Percentiles rank a stretch among this genome's conserved stretches.
phyloP scores from a whole-genome alignment of 1,284 basidiomycete species.

The Melampsora medusae region DNA sequence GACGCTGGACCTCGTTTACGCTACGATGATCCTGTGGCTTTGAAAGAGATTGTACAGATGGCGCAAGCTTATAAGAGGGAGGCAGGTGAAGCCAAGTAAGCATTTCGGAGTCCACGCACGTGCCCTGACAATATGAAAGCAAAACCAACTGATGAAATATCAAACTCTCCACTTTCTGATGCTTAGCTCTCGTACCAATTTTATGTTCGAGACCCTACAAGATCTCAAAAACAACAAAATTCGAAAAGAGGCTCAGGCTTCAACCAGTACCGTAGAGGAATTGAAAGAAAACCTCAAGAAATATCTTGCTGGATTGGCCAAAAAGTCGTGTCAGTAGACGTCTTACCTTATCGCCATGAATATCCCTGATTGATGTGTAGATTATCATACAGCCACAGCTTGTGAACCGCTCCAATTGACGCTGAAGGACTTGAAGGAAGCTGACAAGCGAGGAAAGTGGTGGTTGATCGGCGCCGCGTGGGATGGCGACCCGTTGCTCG shows the following conservation, averaged over 20 bases:
- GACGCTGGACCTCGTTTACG: constrained; percentile 64
- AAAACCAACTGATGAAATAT: constrained; percentile 47
- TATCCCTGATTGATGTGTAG: constrained; percentile 14
- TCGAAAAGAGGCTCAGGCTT: constrained; percentile 64
- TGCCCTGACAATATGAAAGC: constrained; percentile 14
- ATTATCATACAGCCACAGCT: constrained; percentile 63
- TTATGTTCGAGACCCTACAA: constrained; percentile 86
- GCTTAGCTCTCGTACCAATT: constrained; percentile 72
- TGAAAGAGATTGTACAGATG: constrained; percentile 62
- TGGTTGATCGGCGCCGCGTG: constrained; percentile 98
- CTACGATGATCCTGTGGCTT: constrained; percentile 62
- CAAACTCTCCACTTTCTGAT: not conserved
- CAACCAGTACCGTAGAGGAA: constrained; percentile 65
- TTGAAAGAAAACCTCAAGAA: constrained; percentile 75
- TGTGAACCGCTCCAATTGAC: constrained; percentile 80
- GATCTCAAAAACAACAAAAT: constrained; percentile 87
- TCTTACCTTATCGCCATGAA: not conserved
- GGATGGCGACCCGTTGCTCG: constrained; percentile 82
- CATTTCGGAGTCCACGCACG: not conserved
- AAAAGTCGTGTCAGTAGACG: constrained; percentile 66
- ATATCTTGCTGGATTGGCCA: constrained; percentile 70
- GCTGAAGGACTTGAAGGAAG: constrained; percentile 77
- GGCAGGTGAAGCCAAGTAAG: constrained; percentile 58
- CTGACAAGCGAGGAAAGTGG: constrained; percentile 90
- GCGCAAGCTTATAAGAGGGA: constrained; percentile 71